A percentile compares a stretch with the other conserved stretches of the same genome.
phyloP scores from a whole-genome alignment of 2,329 filamentous ascomycete species.

The Fusarium redolens region DNA sequence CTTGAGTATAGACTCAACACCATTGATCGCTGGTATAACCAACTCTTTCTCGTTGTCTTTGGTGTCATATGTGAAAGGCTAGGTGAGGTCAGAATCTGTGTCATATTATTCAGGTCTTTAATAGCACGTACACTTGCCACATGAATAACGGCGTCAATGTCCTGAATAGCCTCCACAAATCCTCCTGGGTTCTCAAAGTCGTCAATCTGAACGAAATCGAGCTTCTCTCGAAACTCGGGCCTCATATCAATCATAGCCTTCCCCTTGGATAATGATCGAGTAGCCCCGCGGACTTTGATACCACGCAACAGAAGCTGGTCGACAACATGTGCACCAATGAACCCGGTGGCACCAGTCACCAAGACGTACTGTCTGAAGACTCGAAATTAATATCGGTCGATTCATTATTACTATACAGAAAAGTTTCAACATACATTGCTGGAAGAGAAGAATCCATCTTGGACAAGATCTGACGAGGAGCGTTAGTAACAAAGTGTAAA shows the following conservation, averaged over 20 bases:
- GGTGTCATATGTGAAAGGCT: slow-evolving; percentile 58
- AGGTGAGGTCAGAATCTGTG: not conserved
- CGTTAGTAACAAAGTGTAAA: not conserved
- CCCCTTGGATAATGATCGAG: slow-evolving; percentile 47
- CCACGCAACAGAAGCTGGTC: slow-evolving; percentile 47
- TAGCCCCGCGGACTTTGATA: slow-evolving; percentile 47
- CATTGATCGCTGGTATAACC: slow-evolving; percentile 58
- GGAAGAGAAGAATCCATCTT: not conserved
- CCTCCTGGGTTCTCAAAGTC: slow-evolving; percentile 55
- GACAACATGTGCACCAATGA: slow-evolving; percentile 52
- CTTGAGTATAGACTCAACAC: slow-evolving; percentile 55
- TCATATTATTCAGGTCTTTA: not conserved
- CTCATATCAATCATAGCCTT: slow-evolving; percentile 52
- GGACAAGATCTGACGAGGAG: not conserved
- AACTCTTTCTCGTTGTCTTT: slow-evolving; percentile 59
- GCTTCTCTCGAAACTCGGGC: slow-evolving; percentile 48
- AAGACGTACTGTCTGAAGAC: not conserved
- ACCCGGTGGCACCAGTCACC: slow-evolving; percentile 39
- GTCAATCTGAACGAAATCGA: slow-evolving; percentile 56
- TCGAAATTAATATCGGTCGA: not conserved
- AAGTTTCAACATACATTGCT: not conserved
- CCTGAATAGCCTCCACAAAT: slow-evolving; percentile 53
- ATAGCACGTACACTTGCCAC: slow-evolving; percentile 54
- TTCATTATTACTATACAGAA: not conserved
- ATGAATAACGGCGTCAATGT: slow-evolving; percentile 57